Conservation (phyloP, 306 rosid genomes). For the Ochetophila trinervis region DNA sequence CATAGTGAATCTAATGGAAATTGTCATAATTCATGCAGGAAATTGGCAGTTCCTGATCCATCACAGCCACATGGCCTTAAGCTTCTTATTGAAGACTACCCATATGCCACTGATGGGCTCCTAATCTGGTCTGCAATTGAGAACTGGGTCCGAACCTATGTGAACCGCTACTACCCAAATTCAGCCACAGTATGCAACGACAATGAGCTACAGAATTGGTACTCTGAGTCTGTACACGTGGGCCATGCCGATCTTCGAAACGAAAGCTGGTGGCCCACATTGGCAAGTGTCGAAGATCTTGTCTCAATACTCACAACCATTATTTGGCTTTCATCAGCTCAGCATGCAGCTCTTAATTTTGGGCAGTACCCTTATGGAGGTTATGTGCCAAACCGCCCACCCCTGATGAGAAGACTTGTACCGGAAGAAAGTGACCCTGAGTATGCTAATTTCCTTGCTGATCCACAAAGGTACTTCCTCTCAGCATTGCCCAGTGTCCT, state of each 20-base stretch:
- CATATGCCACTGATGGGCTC: conserved; percentile 82
- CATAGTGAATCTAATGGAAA: conserved; percentile 25
- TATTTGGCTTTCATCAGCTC: conserved; percentile 91
- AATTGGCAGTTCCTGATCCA: conserved; percentile 83
- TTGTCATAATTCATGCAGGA: conserved; percentile 38
- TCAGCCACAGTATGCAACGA: conserved; percentile 52
- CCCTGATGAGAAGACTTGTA: conserved; percentile 68
- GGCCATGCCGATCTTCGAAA: conserved; percentile 78
- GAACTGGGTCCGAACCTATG: conserved; percentile 73
- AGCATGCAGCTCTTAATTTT: conserved; percentile 96
- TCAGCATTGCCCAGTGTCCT: conserved; percentile 62
- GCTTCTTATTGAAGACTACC: conserved; percentile 74
- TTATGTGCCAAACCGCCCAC: conserved; percentile 89
- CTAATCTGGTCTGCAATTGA: conserved; percentile 85
- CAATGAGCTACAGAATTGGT: conserved; percentile 85
- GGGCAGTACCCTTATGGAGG: conserved; percentile 98
- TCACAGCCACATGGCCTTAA: conserved; percentile 81
- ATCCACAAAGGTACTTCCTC: conserved; percentile 81
- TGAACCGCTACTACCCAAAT: conserved; percentile 68
- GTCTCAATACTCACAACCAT: conserved; percentile 62
- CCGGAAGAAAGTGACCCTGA: conserved; percentile 82
- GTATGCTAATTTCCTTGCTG: conserved; percentile 51
- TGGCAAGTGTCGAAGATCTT: conserved; percentile 57
- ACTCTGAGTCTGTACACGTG: conserved; percentile 76
- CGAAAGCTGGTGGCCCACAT: conserved; percentile 80